Base-by-base conservation (phyloP, 2,329 filamentous ascomycete species). In the Dothidotthia symphoricarpi region DNA sequence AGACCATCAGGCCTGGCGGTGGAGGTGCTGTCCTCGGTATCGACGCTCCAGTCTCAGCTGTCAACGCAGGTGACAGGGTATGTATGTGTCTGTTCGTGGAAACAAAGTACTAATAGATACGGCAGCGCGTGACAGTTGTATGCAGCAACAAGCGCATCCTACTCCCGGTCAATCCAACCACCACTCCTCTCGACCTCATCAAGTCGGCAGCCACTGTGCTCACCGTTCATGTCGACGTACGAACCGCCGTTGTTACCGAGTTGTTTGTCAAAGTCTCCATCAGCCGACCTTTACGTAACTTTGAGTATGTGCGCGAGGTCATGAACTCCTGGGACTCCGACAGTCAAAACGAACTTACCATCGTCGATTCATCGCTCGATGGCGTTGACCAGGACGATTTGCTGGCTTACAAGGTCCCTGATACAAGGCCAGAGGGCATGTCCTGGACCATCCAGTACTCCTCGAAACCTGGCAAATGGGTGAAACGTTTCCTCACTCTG, bases 241-340 rank as follows among this genome's bases (percentile, higher is more conserved):
- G 76, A 9, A 78, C 75, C 10, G 85, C 83, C 35, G 75, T 93
- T n/a, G 64, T 96, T 9, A 67, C 89, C 13, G 91, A 97, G 64
- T 80, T 77, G 14, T 96, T 89, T 62, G 71, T 75, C 14, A 77
- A 82, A 29, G 76, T 93, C 1, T 88, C 88, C 19, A 74, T 97
- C 2, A 86, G 94, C 63, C 81, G 91, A 26, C 85, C 86, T 1
- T 69, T 97, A 16, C 84, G 91, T 27, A 83, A 82, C 26, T 96
- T 95, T 61, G 91, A 97, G 69, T 81, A 81, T 45, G 78, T 97
- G 22, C 81, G 88, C 43, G 88, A 95, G 56, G 80, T 95, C 15
- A 79, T 96, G 76, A 94, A 95, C 63, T 94, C 89, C 0, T 97
- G 91, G 91, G 87, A 95, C 44, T 75, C 77, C 28, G 89, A 95